Evolutionary conservation across 2,329 filamentous ascomycete genomes (phyloP).

Genomic region (Fusarium siculi): DNA sequence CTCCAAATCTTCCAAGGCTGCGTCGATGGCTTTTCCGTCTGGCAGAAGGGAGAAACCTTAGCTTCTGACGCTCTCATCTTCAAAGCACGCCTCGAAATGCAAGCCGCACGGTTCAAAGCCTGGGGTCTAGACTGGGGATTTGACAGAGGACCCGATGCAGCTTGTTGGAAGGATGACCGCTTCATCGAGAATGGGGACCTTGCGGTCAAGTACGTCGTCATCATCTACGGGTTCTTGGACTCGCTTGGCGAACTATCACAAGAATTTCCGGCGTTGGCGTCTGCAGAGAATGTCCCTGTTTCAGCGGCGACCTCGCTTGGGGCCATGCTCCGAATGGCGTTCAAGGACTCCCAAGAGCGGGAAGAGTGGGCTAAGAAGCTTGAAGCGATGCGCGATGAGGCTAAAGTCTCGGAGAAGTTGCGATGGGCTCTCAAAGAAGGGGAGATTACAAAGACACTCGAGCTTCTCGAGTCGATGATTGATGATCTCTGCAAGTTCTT

Average conservation of each 20-base stretch:
- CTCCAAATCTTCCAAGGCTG: not conserved
- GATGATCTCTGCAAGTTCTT: not conserved
- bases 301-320: not conserved
- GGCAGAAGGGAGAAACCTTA: not conserved
- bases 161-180: not conserved
- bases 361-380: not conserved
- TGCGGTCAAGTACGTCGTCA: not conserved
- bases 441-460: not conserved
- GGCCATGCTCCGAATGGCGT: not conserved
- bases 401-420: not conserved
- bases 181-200: not conserved
- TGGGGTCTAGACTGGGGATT: not conserved
- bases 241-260: accelerated
- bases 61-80: not conserved
- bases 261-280: not conserved
- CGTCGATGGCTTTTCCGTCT: not conserved
- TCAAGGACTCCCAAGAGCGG: not conserved
- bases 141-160: not conserved
- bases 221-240: not conserved
- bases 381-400: not conserved
- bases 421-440: not conserved
- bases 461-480: accelerated
- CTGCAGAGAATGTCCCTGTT: not conserved
- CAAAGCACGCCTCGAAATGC: not conserved
- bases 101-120: not conserved